These are phyloP conservation scores for Trichophyton rubrum DNA, from an alignment of 2,329 filamentous ascomycete genomes.

Conservation along the genomic window DNA sequence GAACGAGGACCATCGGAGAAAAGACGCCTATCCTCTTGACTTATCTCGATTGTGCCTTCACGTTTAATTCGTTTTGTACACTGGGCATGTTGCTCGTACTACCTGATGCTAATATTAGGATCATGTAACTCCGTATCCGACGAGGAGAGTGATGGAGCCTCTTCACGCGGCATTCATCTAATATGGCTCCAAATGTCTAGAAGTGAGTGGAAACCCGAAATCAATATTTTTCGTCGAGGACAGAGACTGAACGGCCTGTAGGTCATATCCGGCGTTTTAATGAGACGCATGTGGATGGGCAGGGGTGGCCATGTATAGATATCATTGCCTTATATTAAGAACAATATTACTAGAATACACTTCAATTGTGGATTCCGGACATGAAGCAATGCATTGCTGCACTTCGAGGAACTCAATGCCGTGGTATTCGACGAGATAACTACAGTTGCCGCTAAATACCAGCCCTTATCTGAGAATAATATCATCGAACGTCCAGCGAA, in stretches of 20 bases:
- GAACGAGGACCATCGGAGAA: not conserved
- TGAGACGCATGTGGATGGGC: not conserved
- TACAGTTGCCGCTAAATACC: not conserved
- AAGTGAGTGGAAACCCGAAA: not conserved
- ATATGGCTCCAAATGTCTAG: not conserved
- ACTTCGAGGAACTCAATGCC: not conserved
- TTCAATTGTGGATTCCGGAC: not conserved
- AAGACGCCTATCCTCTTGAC: not conserved
- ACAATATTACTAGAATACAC: not conserved
- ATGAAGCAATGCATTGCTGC: not conserved
- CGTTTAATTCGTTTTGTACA: not conserved
- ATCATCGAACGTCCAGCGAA: not conserved
- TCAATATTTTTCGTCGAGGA: not conserved
- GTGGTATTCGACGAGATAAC: not conserved
- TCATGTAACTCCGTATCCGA: not conserved
- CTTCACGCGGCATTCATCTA: not conserved
- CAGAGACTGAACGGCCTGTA: not conserved
- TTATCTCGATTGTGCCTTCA: not conserved
- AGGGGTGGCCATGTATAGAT: not conserved
- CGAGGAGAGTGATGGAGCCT: not conserved
- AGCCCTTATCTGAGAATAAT: not conserved
- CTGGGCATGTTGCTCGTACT: not conserved
- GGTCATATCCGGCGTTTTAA: not conserved
- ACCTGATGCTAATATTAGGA: not conserved
- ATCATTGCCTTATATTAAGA: not conserved